These are phyloP conservation scores for Ustilago xerochloae DNA, from an alignment of 1,284 basidiomycete genomes.

Conservation along the genomic window DNA sequence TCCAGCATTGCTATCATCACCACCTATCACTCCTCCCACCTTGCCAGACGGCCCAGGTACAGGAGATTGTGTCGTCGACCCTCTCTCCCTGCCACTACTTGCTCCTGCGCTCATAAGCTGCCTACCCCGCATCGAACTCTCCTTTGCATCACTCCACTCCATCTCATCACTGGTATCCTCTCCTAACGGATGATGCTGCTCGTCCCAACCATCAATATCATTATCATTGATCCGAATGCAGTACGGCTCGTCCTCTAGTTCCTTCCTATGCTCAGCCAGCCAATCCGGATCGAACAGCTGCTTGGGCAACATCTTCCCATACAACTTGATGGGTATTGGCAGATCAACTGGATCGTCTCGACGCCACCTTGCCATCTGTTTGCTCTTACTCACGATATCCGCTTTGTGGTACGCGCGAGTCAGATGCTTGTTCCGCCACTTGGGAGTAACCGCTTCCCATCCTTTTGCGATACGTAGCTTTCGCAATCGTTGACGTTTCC, in stretches of 20 bases:
- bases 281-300: slow-evolving; percentile 51
- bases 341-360: slow-evolving; percentile 52
- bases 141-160: slow-evolving; percentile 56
- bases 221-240: slow-evolving; percentile 48
- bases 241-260: slow-evolving; percentile 50
- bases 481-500: slow-evolving; percentile 44
- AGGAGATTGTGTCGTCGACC: slow-evolving; percentile 19
- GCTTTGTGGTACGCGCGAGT: slow-evolving; percentile 53
- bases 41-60: background rate
- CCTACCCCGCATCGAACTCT: slow-evolving; percentile 23
- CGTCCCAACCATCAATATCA: slow-evolving; percentile 50
- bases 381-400: slow-evolving; percentile 52
- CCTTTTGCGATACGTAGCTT: slow-evolving; percentile 51
- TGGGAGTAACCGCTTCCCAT: slow-evolving; percentile 54
- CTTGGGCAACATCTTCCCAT: slow-evolving; percentile 44
- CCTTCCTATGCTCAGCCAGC: slow-evolving; percentile 42
- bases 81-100: slow-evolving; percentile 9
- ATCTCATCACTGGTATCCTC: slow-evolving; percentile 57
- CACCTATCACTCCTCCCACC: background rate
- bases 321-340: slow-evolving; percentile 49
- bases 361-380: slow-evolving; percentile 54
- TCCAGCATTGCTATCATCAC: slow-evolving; percentile 4
- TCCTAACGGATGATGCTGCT: slow-evolving; percentile 43
- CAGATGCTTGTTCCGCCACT: slow-evolving; percentile 53
- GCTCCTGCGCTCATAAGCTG: slow-evolving; percentile 5